Conservation (phyloP, 2,329 filamentous ascomycete genomes). For the Fusarium kyushuense region DNA sequence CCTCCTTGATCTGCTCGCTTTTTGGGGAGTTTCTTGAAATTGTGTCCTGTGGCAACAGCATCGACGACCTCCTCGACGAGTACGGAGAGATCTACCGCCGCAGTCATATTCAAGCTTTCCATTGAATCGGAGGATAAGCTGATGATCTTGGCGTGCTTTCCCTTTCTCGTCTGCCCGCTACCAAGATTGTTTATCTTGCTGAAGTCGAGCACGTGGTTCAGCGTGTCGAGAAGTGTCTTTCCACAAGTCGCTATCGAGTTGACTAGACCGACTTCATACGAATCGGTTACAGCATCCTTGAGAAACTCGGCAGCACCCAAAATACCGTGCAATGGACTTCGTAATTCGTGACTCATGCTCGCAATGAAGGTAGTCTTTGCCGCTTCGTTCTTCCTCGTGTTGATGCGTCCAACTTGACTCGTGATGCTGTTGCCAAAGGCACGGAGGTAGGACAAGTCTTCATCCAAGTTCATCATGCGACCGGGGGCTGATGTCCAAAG, state of each 20-base stretch:
- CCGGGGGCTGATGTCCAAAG: conserved; percentile 52
- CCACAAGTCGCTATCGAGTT: conserved; percentile 61
- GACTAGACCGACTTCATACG: conserved; percentile 58
- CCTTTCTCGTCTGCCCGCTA: conserved; percentile 41
- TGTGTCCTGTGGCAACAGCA: conserved; percentile 55
- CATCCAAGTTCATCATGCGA: conserved; percentile 54
- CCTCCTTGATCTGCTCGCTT: conserved; percentile 2
- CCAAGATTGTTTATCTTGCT: conserved; percentile 56
- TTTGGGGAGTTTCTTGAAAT: conserved; percentile 48
- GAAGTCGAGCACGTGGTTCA: conserved; percentile 63
- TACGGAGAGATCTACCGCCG: conserved; percentile 50
- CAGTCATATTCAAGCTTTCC: conserved; percentile 50
- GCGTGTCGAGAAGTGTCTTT: conserved; percentile 61
- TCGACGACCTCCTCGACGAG: conserved; percentile 57
- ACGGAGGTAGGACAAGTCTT: conserved; percentile 54
- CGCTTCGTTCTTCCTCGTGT: conserved; percentile 63
- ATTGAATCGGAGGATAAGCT: conserved; percentile 47
- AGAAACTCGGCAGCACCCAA: conserved; percentile 65
- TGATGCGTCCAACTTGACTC: conserved; percentile 66
- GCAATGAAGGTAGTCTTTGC: conserved; percentile 71
- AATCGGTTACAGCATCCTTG: conserved; percentile 55
- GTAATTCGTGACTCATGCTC: conserved; percentile 69
- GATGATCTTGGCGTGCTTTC: conserved; percentile 39
- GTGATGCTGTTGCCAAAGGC: conserved; percentile 54
- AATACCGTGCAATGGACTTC: conserved; percentile 69